Evolutionary conservation across 1,284 basidiomycete genomes (phyloP), one percentile per base, ranked within the genome.

Genomic region (Trichosporon ovoides): DNA sequence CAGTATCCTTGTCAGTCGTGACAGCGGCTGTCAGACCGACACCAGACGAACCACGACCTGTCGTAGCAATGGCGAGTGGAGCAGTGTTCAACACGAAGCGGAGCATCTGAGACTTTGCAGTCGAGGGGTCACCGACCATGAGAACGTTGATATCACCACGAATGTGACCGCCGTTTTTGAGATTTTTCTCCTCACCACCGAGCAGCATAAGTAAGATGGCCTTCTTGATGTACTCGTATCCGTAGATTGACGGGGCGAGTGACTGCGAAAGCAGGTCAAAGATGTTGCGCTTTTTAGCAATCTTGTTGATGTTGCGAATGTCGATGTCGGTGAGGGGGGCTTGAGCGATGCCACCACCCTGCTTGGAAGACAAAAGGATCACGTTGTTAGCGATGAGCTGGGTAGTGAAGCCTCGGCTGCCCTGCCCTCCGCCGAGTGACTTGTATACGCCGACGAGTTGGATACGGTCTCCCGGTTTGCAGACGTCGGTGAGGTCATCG

Each of bases 1-100:
- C 82, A 16, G 96, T 98, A 74, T 98, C 96, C 77, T 89, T 90
- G 80, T 99, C 96, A 2, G 89, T 97, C 10, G 95, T 98, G 12
- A 99, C 96, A 9, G 96, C 96, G n/a, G 96, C 96, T 0, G 96
- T 99, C 51, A 99, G 80, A 89, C 96, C 96, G 66, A 98, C 96
- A 64, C 96, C 96, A 19, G 94, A 97, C 68, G 88, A 92, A 64
- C 96, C 96, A 72, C 96, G 84, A 67, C 96, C 96, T 3, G 96
- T 98, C 5, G 96, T 99, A 2, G 95, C 95, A 68, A 99, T 98
- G 5, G 96, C 96, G 35, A 98, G 82, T 22, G 96, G 95, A 4
- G 96, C 96, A 9, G 91, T 98, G 69, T 91, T 89, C 62, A 98
- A 83, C 31, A 99, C 91, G 76, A 98, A 98, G 56, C 95, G 89